These are phyloP conservation scores for Plasmodium reichenowi DNA, from an alignment of 169 alveolate species.

Conservation along the genomic window DNA sequence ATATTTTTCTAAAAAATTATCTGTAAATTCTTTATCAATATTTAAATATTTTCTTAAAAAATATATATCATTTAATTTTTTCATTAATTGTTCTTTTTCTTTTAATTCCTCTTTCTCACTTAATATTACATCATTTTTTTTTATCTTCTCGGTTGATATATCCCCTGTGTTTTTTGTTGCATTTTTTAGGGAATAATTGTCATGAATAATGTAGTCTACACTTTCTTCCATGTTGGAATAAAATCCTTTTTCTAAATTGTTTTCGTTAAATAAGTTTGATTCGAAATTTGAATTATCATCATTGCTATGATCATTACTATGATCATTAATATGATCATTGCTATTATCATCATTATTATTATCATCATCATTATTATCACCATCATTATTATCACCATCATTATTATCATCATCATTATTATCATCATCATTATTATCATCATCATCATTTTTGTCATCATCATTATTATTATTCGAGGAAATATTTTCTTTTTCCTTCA, in stretches of 20 bases:
- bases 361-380: neutral
- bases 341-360: neutral
- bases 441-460: neutral
- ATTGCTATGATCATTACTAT: neutral
- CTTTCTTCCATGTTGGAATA: constrained; percentile 45
- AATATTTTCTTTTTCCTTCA: neutral
- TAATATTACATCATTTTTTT: constrained; percentile 20
- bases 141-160: neutral
- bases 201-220: constrained; percentile 57
- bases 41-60: constrained; percentile 58
- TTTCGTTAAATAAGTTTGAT: constrained; percentile 1
- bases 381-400: neutral
- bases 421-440: neutral
- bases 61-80: constrained; percentile 51
- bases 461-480: neutral
- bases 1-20: constrained; percentile 42
- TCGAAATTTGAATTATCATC: constrained; percentile 2
- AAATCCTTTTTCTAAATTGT: neutral
- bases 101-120: constrained; percentile 51
- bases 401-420: neutral
- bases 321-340: neutral
- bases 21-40: constrained; percentile 22
- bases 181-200: constrained; percentile 8
- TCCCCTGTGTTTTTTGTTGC: neutral
- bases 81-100: constrained; percentile 26